Percentiles rank a stretch among this genome's conserved stretches.
Conservation (phyloP, 73 alveolate species). For the Effrenium voratum region DNA sequence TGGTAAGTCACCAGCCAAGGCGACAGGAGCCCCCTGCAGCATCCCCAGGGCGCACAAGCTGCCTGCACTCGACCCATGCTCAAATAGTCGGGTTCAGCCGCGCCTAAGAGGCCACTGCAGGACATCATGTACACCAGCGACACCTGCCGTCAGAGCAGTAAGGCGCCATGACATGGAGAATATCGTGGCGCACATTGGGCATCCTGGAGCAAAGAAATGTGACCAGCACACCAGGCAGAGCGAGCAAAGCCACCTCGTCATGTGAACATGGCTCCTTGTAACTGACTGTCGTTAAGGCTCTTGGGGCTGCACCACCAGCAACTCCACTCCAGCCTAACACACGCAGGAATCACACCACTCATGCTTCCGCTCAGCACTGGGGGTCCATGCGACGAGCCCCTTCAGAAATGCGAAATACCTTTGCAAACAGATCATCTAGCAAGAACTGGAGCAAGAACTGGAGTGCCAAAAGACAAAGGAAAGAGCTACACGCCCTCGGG, state of each 20-base stretch:
- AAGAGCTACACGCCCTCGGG: no score
- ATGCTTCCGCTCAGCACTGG: not conserved
- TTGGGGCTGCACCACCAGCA: slow-evolving; percentile 47
- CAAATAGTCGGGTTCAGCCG: not conserved
- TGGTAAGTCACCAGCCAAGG: not conserved
- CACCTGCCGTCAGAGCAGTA: not conserved
- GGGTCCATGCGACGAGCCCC: slow-evolving; percentile 9
- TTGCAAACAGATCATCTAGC: no score
- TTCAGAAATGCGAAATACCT: slow-evolving; percentile 82
- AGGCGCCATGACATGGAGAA: not conserved
- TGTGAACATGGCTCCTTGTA: not conserved
- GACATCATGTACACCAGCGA: slow-evolving; percentile 83
- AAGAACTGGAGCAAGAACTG: no score
- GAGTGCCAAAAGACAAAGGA: no score
- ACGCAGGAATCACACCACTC: not conserved
- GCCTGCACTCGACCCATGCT: not conserved
- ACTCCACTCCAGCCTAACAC: slow-evolving; percentile 63
- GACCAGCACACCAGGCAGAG: slow-evolving; percentile 74
- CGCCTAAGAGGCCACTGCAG: slow-evolving; percentile 36
- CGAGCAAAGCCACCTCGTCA: slow-evolving; percentile 69
- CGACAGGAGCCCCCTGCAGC: slow-evolving; percentile 66
- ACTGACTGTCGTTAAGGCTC: not conserved
- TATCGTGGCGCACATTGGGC: slow-evolving; percentile 16
- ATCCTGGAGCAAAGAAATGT: slow-evolving; percentile 73
- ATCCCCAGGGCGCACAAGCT: slow-evolving; percentile 65